These are phyloP conservation scores for Alternaria burnsii DNA, from an alignment of 2,329 filamentous ascomycete genomes.

Conservation along the genomic window DNA sequence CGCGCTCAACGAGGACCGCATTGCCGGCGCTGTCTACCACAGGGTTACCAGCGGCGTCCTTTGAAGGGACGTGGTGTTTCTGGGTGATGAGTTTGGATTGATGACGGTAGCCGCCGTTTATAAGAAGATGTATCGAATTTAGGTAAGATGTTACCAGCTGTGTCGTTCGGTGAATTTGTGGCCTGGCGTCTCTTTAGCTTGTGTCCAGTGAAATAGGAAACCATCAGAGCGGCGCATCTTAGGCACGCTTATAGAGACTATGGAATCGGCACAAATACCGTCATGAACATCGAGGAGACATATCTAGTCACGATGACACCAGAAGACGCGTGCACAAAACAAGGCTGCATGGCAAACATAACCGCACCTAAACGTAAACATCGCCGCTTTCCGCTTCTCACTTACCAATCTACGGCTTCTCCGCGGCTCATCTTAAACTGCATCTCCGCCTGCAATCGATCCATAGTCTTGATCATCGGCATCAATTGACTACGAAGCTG, in stretches of 20 bases:
- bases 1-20: constrained; percentile 14
- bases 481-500: constrained; percentile 34
- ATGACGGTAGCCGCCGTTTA: constrained; percentile 31
- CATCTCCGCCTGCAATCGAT: constrained; percentile 34
- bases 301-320: too few relatives aligned
- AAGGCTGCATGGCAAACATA: neutral
- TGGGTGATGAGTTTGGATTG: constrained; percentile 12
- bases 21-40: constrained; percentile 17
- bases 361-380: neutral
- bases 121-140: constrained; percentile 27
- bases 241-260: too few relatives aligned
- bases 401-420: constrained; percentile 34
- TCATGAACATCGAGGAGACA: neutral
- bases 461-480: constrained; percentile 37
- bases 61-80: constrained; percentile 21
- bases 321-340: neutral
- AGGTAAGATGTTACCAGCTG: constrained; percentile 27
- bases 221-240: neutral
- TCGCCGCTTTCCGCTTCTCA: neutral
- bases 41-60: constrained; percentile 25
- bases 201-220: neutral
- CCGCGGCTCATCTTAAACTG: constrained; percentile 25
- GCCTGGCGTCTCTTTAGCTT: constrained; percentile 15
- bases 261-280: neutral
- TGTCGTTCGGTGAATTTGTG: constrained; percentile 32